These are phyloP conservation scores for Sclerotinia glacialis DNA, from an alignment of 2,329 filamentous ascomycete species.

Conservation along the genomic window DNA sequence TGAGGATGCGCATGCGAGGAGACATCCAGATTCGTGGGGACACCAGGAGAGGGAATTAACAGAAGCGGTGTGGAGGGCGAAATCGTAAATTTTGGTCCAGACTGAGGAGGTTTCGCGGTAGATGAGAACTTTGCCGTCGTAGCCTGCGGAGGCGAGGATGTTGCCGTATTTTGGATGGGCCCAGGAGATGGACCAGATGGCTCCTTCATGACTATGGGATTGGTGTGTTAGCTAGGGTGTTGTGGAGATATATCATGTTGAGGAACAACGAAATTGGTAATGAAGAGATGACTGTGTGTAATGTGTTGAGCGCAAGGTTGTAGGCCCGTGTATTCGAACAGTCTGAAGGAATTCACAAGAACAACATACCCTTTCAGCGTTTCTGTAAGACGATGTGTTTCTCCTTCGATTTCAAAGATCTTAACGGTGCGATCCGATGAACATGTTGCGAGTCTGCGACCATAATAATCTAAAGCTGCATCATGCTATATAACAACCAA, in stretches of 20 bases:
- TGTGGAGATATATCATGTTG: neutral
- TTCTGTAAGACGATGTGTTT: conserved; percentile 83
- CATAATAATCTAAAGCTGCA: conserved; percentile 98
- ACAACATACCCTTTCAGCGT: conserved; percentile 79
- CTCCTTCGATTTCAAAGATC: conserved; percentile 96
- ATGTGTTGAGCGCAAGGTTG: neutral
- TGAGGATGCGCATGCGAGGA: conserved; percentile 89
- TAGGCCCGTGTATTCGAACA: neutral
- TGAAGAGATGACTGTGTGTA: neutral
- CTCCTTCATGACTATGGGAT: conserved; percentile 77
- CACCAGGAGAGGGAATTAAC: conserved; percentile 98
- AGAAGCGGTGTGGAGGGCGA: conserved; percentile 87
- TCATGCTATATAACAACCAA: conserved; percentile 68
- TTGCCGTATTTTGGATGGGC: conserved; percentile 98
- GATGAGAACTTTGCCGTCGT: conserved; percentile 97
- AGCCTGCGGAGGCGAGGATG: conserved; percentile 91
- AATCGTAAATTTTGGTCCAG: conserved; percentile 89
- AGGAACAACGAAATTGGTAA: neutral
- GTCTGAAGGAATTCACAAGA: neutral
- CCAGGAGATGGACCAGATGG: conserved; percentile 98
- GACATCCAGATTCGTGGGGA: conserved; percentile 92
- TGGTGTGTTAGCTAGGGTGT: conserved; percentile 1
- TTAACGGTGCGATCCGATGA: conserved; percentile 98
- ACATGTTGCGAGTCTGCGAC: conserved; percentile 91
- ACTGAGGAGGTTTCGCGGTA: conserved; percentile 80